Conservation (phyloP, 805 yeast genomes). For the Candida silvicultrix region DNA sequence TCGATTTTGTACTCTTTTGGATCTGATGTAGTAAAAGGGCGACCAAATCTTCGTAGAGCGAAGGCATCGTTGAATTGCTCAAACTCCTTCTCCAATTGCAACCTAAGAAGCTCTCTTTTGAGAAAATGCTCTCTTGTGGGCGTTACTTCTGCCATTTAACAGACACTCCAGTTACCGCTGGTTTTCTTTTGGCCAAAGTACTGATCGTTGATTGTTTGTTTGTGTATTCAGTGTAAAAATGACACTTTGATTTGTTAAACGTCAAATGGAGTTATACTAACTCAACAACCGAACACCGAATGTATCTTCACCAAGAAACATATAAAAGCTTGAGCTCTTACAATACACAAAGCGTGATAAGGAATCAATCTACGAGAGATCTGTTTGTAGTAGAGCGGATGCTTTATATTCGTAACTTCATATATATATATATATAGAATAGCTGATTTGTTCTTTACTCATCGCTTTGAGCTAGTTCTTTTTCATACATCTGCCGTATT, state of each 20-base stretch:
- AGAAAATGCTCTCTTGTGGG: conserved; percentile 81
- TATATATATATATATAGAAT: background rate
- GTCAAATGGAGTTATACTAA: no score
- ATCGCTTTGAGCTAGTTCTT: background rate
- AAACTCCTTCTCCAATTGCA: conserved; percentile 59
- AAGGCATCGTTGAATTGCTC: conserved; percentile 49
- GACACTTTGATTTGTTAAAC: background rate
- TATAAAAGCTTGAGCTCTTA: no score
- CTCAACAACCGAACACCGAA: background rate
- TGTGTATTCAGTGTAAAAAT: background rate
- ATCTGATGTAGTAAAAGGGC: conserved; percentile 56
- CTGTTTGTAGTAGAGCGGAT: no score
- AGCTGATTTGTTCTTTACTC: background rate
- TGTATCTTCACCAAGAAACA: no score
- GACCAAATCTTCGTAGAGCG: conserved; percentile 66
- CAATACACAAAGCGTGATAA: no score
- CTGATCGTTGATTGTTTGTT: background rate
- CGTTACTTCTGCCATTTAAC: conserved; percentile 23
- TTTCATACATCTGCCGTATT: background rate
- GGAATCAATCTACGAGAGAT: no score
- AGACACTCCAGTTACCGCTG: background rate
- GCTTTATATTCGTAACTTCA: background rate
- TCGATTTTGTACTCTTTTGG: conserved; percentile 24
- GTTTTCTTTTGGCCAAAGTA: background rate
- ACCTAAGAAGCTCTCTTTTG: conserved; percentile 70